A percentile compares a stretch with the other conserved stretches of the same genome.
phyloP scores from a whole-genome alignment of 257 asterid species.

The Solanum lignicaule region DNA sequence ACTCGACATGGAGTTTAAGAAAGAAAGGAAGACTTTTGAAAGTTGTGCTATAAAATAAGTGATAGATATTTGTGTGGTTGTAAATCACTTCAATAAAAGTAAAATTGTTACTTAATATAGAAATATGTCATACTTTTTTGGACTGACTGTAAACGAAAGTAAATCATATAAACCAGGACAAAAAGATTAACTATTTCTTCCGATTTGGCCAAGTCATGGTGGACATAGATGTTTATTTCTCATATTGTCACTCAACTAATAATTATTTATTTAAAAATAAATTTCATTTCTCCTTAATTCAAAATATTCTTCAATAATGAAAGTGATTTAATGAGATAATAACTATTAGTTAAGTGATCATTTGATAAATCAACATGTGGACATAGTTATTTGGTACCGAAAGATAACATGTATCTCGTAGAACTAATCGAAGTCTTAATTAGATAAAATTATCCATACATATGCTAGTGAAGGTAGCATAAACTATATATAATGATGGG shows the following conservation, averaged over 20 bases:
- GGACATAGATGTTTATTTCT: not conserved
- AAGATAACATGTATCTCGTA: not conserved
- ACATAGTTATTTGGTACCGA: not conserved
- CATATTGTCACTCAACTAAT: not conserved
- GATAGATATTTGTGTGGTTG: no score
- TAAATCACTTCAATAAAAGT: not conserved
- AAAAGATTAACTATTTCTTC: not conserved
- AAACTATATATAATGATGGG: not conserved
- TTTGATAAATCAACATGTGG: rapidly evolving
- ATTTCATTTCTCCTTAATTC: not conserved
- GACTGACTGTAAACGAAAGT: no score
- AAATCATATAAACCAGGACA: not conserved
- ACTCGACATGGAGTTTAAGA: no score
- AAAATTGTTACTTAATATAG: no score
- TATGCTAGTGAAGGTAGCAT: not conserved
- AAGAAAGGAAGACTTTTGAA: no score
- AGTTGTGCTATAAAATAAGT: no score
- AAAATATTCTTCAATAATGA: not conserved
- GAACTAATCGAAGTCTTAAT: not conserved
- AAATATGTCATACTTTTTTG: no score
- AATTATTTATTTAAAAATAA: rapidly evolving
- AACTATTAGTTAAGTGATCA: not conserved
- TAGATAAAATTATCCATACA: not conserved
- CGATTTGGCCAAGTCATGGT: not conserved
- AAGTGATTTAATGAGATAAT: not conserved